Base-by-base conservation (phyloP, 2,329 filamentous ascomycete species). In the Teratosphaeria pseudoeucalypti region DNA sequence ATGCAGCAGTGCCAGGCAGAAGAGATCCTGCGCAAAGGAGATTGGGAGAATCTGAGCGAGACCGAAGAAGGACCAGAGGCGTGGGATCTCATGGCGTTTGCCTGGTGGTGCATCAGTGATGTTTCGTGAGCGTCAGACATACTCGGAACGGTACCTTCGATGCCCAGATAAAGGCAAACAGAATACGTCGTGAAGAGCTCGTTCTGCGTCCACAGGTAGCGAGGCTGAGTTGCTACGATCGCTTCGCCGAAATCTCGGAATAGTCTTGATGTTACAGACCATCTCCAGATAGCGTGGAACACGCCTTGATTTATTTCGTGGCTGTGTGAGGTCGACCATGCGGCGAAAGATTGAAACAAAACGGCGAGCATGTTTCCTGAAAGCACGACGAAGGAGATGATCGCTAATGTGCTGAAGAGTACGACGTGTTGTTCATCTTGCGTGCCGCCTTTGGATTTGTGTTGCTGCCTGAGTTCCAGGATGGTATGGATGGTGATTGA, bases 331-430 rank as follows among this genome's bases (percentile, higher is more conserved):
- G 39, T 60, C 54, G 16, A 19, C 70, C 70, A 73, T 11, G 61
- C n/a, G 12, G 55, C 34, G 58, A 71, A 74, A 1, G 71, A 73
- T n/a, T 68, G 60, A 19, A 71, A 60, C 53, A 74, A 60, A 6
- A 72, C 70, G 34, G 67, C 61, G 9, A 73, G 65, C 71, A 73
- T 74, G 58, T 72, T 70, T 58, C 62, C 67, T 2, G 70, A 72
- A 2, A 73, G 61, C 2, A 63, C 63, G 19, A 61, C 57, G 58
- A 73, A 73, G 64, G 69, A 71, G 54, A 70, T 26, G 11, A 62
- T 11, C 12, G 70, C 67, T 37, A 72, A 61, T 6, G 55, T 14
- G 47, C 57, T 58, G 63, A 71, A 68, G 9, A 66, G 19, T 19
- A 58, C 52, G 39, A 47, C 34, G 58, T 57, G 52, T 9, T 53